Evolutionary conservation across 140 eudicot genomes (phyloP), one percentile per base, ranked within the genome.

Genomic region (Anethum foeniculum): DNA sequence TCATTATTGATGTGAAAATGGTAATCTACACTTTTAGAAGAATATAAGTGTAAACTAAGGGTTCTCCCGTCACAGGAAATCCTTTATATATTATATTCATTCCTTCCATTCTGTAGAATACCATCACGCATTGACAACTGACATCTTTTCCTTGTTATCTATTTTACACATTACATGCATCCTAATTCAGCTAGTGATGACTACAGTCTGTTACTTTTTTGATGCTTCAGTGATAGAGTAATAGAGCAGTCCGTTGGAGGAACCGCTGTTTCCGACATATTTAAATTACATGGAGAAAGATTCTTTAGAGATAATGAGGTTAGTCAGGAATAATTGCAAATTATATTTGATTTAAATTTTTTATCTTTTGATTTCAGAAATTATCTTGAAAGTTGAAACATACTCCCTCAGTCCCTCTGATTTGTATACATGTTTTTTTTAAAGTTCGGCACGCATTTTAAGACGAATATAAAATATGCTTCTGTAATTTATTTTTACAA

Each of bases 231-330:
- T 87, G 99, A 96, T 82, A 82, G 82, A 65, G 77, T 93, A 84
- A 89, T 96, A 72, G 99, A 96, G 83, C 85, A 87, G 80, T 87
- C 90, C 28, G 90, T 85, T 80, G 94, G 92, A 9, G 97, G 87
- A 84, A 85, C 81, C 72, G 80, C 93, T 80, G 96, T 96, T 80
- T 90, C 99, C 27, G 98, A 96, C 72, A 96, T 96, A 48, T 96
- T 96, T 86, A 90, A 90, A 84, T 82, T 85, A 60, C 83, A 85
- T 58, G 99, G 99, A 11, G 99, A 96, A 84, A 78, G 84, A 81
- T 93, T 88, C 88, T 96, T 96, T 88, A 89, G 99, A 85, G 84
- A 93, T 73, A 87, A 87, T 8, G 99, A 96, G 98, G 99, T 96
- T 68, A 69, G 90, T 77, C 43, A 15, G 13, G 75, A 27, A 36